Percentiles rank a stretch among this genome's conserved stretches.
Conservation (phyloP, 2,329 filamentous ascomycete species). For the Sporothrix mexicana region DNA sequence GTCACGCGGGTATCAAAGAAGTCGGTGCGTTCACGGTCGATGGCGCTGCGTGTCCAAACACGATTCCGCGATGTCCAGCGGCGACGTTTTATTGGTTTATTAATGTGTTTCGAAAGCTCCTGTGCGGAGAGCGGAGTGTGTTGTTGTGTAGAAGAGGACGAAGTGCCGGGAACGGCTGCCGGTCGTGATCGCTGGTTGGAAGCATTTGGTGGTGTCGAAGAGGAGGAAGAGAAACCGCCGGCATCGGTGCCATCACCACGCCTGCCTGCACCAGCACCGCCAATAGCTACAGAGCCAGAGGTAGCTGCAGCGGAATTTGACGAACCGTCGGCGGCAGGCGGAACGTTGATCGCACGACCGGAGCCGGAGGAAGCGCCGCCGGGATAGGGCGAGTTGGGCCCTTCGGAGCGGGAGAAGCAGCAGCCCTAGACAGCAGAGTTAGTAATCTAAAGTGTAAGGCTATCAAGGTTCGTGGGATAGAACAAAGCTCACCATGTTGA, state of each 20-base stretch:
- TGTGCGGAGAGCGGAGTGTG: constrained; percentile 41
- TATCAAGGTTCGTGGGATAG: background rate
- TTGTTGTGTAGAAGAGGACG: constrained; percentile 18
- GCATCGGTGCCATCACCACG: constrained; percentile 38
- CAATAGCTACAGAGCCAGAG: background rate
- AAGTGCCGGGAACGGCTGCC: background rate
- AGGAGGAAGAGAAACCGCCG: constrained; percentile 38
- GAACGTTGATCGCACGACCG: constrained; percentile 59
- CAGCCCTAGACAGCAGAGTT: constrained; percentile 54
- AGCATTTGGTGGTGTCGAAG: constrained; percentile 30
- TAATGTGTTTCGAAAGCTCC: constrained; percentile 67
- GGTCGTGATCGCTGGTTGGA: background rate
- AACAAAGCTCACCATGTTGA: constrained; percentile 22
- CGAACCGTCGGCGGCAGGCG: constrained; percentile 33
- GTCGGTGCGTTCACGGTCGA: constrained; percentile 74
- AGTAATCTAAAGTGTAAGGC: background rate
- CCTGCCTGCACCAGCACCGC: constrained; percentile 38
- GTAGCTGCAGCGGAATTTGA: constrained; percentile 33
- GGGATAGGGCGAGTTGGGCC: constrained; percentile 61
- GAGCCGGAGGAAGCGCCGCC: constrained; percentile 56
- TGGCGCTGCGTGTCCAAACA: constrained; percentile 70
- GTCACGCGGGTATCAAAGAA: constrained; percentile 92
- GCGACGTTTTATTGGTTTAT: constrained; percentile 70
- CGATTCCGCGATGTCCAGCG: constrained; percentile 68
- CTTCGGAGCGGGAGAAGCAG: constrained; percentile 60